phyloP scores from a whole-genome alignment of 805 yeast genomes.

The Millerozyma acaciae region DNA sequence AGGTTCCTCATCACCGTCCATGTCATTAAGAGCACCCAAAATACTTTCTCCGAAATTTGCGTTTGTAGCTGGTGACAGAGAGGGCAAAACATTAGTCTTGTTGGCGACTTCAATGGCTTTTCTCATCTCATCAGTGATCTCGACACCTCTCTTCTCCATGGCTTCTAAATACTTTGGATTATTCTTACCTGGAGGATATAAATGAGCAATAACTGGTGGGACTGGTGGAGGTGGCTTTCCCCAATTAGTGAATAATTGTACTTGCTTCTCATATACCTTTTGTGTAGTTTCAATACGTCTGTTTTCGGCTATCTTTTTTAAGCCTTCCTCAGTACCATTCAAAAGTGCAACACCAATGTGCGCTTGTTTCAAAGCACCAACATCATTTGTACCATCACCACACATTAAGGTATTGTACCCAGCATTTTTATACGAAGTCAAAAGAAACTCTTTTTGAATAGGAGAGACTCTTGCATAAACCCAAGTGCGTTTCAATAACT shows the following conservation, averaged over 20 bases:
- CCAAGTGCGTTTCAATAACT: conserved; percentile 86
- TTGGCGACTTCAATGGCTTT: conserved; percentile 54
- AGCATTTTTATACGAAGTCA: conserved; percentile 75
- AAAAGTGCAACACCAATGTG: conserved; percentile 97
- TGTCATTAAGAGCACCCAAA: conserved; percentile 49
- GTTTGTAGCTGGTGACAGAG: conserved; percentile 27
- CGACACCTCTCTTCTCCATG: conserved; percentile 78
- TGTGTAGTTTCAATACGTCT: conserved; percentile 61
- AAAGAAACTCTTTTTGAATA: conserved; percentile 85
- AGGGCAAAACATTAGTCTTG: conserved; percentile 33
- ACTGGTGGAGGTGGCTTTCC: conserved; percentile 77
- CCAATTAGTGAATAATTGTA: conserved; percentile 76
- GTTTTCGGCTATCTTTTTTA: conserved; percentile 83
- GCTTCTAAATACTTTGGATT: conserved; percentile 88
- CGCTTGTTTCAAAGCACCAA: conserved; percentile 98
- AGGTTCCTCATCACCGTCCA: conserved; percentile 86
- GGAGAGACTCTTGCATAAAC: conserved; percentile 98
- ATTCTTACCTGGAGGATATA: conserved; percentile 91
- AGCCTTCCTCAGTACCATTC: conserved; percentile 93
- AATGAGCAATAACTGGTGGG: conserved; percentile 84
- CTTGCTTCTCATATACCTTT: conserved; percentile 79
- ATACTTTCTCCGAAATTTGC: conserved; percentile 56
- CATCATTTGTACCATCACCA: conserved; percentile 99
- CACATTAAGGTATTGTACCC: conserved; percentile 97
- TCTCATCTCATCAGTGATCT: conserved; percentile 70